Conservation (phyloP, 305 asterid species). For the Solanum hybrid region DNA sequence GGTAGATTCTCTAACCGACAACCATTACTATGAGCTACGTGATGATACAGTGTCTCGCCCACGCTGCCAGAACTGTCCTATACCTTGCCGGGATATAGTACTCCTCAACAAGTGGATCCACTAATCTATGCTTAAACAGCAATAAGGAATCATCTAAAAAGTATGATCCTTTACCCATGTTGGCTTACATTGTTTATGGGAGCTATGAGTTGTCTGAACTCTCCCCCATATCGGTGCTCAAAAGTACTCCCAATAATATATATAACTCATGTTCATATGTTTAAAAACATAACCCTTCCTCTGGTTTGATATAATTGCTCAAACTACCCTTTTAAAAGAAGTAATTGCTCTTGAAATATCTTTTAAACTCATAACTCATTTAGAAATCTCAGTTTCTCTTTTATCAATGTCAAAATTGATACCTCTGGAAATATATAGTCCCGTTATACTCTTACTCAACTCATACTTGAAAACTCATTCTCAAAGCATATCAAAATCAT, state of each 20-base stretch:
- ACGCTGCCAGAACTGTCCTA: background rate
- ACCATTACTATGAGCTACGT: background rate
- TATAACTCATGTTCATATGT: background rate
- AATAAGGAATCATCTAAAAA: background rate
- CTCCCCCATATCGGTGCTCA: background rate
- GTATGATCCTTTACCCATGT: background rate
- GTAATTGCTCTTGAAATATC: background rate
- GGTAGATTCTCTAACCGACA: background rate
- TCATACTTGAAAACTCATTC: background rate
- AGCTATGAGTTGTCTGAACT: background rate
- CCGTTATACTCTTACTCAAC: background rate
- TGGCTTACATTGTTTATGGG: background rate
- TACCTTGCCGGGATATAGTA: background rate
- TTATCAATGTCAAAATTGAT: too few relatives aligned
- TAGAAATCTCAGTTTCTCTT: background rate
- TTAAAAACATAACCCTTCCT: background rate
- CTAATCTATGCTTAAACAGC: background rate
- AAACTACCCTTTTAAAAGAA: too few relatives aligned
- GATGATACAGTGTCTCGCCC: background rate
- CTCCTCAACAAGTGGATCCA: background rate
- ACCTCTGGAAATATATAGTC: too few relatives aligned
- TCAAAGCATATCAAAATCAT: background rate
- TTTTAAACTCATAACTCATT: background rate
- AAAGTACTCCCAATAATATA: background rate
- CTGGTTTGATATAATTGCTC: background rate